Percentiles rank a stretch among this genome's conserved stretches.
These are phyloP conservation scores for Miamiensis avidus DNA, from an alignment of 169 alveolate genomes.

Conservation along the genomic window DNA sequence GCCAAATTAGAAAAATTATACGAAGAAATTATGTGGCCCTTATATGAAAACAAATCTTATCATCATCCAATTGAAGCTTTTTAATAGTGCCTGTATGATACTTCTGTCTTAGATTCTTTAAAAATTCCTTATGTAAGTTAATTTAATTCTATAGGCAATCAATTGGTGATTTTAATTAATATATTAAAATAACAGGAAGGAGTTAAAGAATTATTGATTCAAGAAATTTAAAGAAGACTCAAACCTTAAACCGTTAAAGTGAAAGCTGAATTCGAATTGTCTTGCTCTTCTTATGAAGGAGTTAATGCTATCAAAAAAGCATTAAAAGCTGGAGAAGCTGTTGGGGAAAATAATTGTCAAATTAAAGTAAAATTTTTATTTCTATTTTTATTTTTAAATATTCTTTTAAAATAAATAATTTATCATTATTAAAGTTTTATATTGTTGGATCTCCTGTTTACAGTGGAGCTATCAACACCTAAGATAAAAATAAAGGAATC, in stretches of 20 bases:
- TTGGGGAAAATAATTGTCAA: slow-evolving; percentile 23
- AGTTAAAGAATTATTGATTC: slow-evolving; percentile 48
- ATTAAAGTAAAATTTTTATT: slow-evolving; percentile 25
- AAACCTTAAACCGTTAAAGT: slow-evolving; percentile 69
- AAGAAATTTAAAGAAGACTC: slow-evolving; percentile 65
- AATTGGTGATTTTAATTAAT: no score
- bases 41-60: slow-evolving; percentile 37
- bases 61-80: slow-evolving; percentile 58
- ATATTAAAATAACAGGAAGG: slow-evolving; percentile 47
- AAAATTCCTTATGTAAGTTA: not conserved
- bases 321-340: slow-evolving; percentile 55
- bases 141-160: no score
- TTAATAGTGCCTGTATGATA: slow-evolving; percentile 40
- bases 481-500: slow-evolving; percentile 52
- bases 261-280: slow-evolving; percentile 70
- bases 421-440: slow-evolving; percentile 49
- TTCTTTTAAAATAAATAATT: not conserved
- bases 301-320: slow-evolving; percentile 73
- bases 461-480: slow-evolving; percentile 62
- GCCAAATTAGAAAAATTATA: slow-evolving; percentile 45
- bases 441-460: slow-evolving; percentile 75
- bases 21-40: slow-evolving; percentile 57
- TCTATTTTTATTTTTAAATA: not conserved
- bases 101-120: not conserved
- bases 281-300: slow-evolving; percentile 73